Conservation (phyloP, 2,329 filamentous ascomycete genomes). For the Fusarium gaditjirri region DNA sequence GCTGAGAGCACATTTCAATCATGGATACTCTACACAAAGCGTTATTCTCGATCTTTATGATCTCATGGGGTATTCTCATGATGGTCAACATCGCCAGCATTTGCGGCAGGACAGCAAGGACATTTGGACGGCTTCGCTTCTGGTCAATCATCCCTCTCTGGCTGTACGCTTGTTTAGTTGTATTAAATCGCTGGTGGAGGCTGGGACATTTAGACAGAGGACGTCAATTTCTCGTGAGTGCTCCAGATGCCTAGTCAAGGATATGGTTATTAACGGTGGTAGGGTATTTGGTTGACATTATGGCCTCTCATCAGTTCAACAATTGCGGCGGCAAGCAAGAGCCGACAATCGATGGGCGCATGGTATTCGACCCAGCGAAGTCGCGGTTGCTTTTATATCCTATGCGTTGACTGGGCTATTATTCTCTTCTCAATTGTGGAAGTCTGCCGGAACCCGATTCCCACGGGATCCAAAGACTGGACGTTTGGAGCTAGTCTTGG, state of each 20-base stretch:
- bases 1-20: accelerated
- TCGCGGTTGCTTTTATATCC: constrained; percentile 15
- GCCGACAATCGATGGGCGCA: background rate
- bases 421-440: constrained; percentile 6
- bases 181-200: constrained; percentile 1
- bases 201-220: background rate
- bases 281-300: constrained; percentile 21
- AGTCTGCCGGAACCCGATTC: constrained; percentile 11
- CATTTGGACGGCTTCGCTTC: constrained; percentile 8
- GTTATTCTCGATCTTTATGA: constrained; percentile 21
- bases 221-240: constrained; percentile 10
- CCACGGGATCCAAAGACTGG: background rate
- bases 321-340: background rate
- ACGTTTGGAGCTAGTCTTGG: constrained; percentile 5
- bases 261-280: accelerated
- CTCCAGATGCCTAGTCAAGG: accelerated
- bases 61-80: background rate
- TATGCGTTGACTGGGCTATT: constrained; percentile 7
- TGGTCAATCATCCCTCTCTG: constrained; percentile 3
- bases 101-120: background rate
- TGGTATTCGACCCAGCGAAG: background rate
- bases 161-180: background rate
- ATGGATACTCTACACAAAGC: constrained; percentile 20
- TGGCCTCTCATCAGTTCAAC: constrained; percentile 14
- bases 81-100: background rate